These are phyloP conservation scores for Mycena crocata DNA, from an alignment of 768 basidiomycete species.

Conservation along the genomic window DNA sequence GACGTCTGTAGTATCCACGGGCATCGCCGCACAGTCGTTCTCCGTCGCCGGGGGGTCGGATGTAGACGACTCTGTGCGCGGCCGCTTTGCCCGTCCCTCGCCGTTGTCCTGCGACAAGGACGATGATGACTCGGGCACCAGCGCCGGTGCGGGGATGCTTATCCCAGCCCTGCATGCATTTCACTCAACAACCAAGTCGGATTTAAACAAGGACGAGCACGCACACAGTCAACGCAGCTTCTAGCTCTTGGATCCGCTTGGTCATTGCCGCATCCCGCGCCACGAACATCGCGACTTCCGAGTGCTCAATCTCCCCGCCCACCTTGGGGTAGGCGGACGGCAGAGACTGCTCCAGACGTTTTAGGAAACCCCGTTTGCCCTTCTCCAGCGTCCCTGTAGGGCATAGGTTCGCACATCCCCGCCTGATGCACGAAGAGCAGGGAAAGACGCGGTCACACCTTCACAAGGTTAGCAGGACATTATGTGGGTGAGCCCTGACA, in stretches of 20 bases:
- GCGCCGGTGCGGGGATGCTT: constrained; percentile 13
- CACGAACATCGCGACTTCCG: constrained; percentile 40
- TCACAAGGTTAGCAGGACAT: background rate
- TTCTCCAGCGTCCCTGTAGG: constrained; percentile 44
- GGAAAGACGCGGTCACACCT: constrained; percentile 54
- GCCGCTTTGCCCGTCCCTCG: constrained; percentile 32
- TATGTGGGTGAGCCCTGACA: background rate
- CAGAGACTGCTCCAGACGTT: constrained; percentile 39
- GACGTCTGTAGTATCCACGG: constrained; percentile 33
- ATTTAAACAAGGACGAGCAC: background rate
- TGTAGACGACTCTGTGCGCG: constrained; percentile 23
- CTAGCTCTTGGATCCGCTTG: constrained; percentile 40
- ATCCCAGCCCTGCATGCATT: constrained; percentile 18
- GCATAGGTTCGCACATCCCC: constrained; percentile 55
- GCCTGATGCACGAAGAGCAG: constrained; percentile 53
- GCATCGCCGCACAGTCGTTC: background rate
- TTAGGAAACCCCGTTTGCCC: constrained; percentile 40
- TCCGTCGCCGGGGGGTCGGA: constrained; percentile 19
- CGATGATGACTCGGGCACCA: background rate
- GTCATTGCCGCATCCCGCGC: constrained; percentile 40
- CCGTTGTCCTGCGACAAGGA: constrained; percentile 13
- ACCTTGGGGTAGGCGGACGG: constrained; percentile 28
- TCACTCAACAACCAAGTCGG: background rate
- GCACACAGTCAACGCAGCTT: constrained; percentile 34
- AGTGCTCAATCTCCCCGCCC: constrained; percentile 19